Evolutionary conservation across 2,329 filamentous ascomycete genomes (phyloP).

Genomic region (Coleophoma cylindrospora): DNA sequence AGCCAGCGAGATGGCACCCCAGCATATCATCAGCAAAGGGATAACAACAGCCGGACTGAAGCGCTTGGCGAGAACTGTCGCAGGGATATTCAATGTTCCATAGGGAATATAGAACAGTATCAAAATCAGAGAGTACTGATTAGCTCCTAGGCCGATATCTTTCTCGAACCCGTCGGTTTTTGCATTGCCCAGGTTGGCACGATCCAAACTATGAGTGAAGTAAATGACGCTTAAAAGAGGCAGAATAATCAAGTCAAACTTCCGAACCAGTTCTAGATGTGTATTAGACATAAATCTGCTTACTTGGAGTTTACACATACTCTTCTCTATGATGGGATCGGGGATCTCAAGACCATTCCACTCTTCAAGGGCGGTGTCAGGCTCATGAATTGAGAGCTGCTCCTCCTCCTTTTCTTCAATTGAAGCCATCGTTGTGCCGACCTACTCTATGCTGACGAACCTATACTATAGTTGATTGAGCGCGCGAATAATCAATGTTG

Average conservation of each 20-base stretch:
- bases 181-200: slow-evolving; percentile 35
- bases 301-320: no score
- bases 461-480: no score
- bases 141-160: slow-evolving; percentile 5
- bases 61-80: slow-evolving; percentile 9
- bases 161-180: slow-evolving; percentile 35
- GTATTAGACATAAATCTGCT: no score
- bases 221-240: slow-evolving; percentile 24
- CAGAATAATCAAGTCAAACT: slow-evolving; percentile 7
- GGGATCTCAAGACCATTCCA: no score
- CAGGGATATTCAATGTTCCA: slow-evolving; percentile 13
- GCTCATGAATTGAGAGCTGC: no score
- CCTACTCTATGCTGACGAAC: no score
- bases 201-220: slow-evolving; percentile 43
- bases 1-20: neutral
- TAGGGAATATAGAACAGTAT: slow-evolving; percentile 6
- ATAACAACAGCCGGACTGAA: slow-evolving; percentile 7
- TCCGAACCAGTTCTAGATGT: neutral
- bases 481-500: no score
- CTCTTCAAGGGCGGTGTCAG: no score
- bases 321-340: no score
- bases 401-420: no score
- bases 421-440: no score
- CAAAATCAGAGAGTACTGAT: slow-evolving; percentile 1
- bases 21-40: neutral